These are phyloP conservation scores for Prunus fruticosa DNA, from an alignment of 306 rosid species.

Conservation along the genomic window DNA sequence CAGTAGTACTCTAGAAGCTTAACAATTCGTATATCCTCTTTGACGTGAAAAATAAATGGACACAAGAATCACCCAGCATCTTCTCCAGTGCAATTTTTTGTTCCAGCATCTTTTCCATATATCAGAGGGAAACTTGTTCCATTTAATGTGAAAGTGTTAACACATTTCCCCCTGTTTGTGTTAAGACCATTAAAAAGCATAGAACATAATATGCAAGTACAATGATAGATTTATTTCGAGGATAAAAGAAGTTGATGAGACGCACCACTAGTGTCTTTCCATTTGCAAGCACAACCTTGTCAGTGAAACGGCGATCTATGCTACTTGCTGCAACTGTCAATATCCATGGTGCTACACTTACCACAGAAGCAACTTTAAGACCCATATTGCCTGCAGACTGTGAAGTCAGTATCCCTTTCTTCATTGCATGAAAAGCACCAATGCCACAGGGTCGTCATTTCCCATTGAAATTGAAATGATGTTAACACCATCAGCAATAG, in stretches of 20 bases:
- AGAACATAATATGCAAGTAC: background rate
- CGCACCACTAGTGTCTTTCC: slow-evolving; percentile 24
- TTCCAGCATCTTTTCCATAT: slow-evolving; percentile 14
- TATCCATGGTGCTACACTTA: slow-evolving; percentile 46
- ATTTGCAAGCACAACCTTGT: slow-evolving; percentile 38
- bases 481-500: slow-evolving; percentile 49
- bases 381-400: slow-evolving; percentile 43
- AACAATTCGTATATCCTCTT: background rate
- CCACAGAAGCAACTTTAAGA: background rate
- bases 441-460: slow-evolving; percentile 19
- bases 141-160: slow-evolving; percentile 24
- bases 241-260: background rate
- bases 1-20: background rate
- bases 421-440: slow-evolving; percentile 21
- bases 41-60: background rate
- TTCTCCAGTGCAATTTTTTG: slow-evolving; percentile 4
- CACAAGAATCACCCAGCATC: slow-evolving; percentile 1
- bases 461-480: slow-evolving; percentile 36
- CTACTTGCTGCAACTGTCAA: slow-evolving; percentile 43
- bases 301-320: slow-evolving; percentile 26
- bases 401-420: slow-evolving; percentile 38
- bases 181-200: background rate
- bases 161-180: slow-evolving; percentile 34
- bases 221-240: background rate
- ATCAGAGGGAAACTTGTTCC: slow-evolving; percentile 25